phyloP scores from a whole-genome alignment of 1,284 basidiomycete species.

The Sparassis latifolia region DNA sequence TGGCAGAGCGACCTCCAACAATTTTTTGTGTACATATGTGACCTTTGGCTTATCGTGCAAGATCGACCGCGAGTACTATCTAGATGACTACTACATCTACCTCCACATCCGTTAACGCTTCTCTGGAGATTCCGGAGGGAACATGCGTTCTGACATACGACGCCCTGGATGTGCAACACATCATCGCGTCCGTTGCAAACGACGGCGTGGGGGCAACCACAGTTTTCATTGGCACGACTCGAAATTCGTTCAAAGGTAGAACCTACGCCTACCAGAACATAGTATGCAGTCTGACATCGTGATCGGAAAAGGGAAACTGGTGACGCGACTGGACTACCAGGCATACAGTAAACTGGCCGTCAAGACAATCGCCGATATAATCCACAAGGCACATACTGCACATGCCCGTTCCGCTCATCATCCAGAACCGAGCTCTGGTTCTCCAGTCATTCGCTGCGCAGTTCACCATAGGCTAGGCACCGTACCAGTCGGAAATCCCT shows the following conservation, averaged over 20 bases:
- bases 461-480: slow-evolving; percentile 76
- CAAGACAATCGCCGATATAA: slow-evolving; percentile 66
- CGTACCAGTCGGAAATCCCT: slow-evolving; percentile 74
- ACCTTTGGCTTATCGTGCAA: too few species aligned
- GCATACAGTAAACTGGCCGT: slow-evolving; percentile 81
- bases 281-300: not conserved
- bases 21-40: too few species aligned
- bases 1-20: too few species aligned
- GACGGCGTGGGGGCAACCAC: slow-evolving; percentile 66
- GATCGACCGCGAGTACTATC: too few species aligned
- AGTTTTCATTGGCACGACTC: slow-evolving; percentile 69
- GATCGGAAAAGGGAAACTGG: slow-evolving; percentile 49
- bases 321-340: slow-evolving; percentile 74
- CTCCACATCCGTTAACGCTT: slow-evolving; percentile 41
- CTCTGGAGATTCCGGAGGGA: slow-evolving; percentile 39
- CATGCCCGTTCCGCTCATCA: slow-evolving; percentile 40
- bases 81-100: slow-evolving; percentile 1
- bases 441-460: slow-evolving; percentile 45
- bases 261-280: not conserved
- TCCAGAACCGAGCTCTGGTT: slow-evolving; percentile 18
- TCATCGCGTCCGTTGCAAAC: slow-evolving; percentile 55
- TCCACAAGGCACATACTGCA: slow-evolving; percentile 39
- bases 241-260: slow-evolving; percentile 54
- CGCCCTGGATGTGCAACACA: slow-evolving; percentile 46
- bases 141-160: slow-evolving; percentile 56